Evolutionary conservation across 1,139 yeast genomes (phyloP).

Genomic region (Diutina rugosa): DNA sequence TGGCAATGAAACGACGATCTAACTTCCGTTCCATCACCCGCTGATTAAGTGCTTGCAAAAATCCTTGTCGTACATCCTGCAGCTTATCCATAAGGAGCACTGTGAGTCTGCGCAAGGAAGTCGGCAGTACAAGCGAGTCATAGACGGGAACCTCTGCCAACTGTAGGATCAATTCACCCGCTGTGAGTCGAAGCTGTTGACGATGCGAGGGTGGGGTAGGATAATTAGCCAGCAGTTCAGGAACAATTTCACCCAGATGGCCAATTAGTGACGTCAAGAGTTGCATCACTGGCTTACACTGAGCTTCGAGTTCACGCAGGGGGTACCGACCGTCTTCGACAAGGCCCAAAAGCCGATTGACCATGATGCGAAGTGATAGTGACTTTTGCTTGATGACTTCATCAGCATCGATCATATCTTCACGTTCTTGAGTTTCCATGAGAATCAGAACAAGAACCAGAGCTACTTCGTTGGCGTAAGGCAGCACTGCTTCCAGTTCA

Average conservation of each 20-base stretch:
- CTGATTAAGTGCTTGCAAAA: constrained; percentile 39
- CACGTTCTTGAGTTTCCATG: not conserved
- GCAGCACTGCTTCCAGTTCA: not conserved
- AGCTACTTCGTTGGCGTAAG: not conserved
- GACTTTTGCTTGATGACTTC: not conserved
- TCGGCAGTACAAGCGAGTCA: constrained; percentile 39
- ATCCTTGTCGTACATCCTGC: constrained; percentile 39
- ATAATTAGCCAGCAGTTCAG: constrained; percentile 25
- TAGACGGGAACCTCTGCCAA: constrained; percentile 45
- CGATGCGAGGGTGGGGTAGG: constrained; percentile 59
- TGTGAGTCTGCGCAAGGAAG: constrained; percentile 39
- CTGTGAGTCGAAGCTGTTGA: constrained; percentile 50
- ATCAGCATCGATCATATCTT: not conserved
- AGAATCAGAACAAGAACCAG: not conserved
- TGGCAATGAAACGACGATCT: constrained; percentile 53
- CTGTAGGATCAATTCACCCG: constrained; percentile 56
- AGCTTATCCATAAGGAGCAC: constrained; percentile 53
- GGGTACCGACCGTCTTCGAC: not conserved
- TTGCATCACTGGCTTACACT: constrained; percentile 49
- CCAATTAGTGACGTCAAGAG: constrained; percentile 54
- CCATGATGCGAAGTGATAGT: not conserved
- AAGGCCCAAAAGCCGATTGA: not conserved
- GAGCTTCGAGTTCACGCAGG: constrained; percentile 5
- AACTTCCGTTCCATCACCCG: constrained; percentile 39
- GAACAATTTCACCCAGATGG: constrained; percentile 73